Evolutionary conservation across 352 stramenopile genomes (phyloP).

Genomic region (Phytophthora pistaciae): DNA sequence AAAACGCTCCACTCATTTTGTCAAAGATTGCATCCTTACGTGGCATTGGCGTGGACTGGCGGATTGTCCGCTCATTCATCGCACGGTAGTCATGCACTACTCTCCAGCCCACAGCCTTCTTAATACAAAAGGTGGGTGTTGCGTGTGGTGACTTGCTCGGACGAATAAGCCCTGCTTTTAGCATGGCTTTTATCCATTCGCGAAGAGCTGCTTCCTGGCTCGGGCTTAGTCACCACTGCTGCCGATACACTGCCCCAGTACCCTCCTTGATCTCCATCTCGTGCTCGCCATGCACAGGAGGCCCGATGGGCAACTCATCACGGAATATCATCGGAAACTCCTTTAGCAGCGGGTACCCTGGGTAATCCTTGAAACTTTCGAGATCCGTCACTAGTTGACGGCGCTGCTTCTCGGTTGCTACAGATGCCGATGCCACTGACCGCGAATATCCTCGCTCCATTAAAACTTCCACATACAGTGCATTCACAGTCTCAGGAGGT

Average conservation of each 20-base stretch:
- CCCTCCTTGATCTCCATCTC: no score
- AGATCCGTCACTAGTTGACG: not conserved
- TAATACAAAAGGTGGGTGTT: constrained; percentile 14
- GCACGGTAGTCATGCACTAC: constrained; percentile 13
- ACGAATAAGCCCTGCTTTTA: no score
- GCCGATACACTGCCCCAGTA: no score
- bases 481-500: not conserved
- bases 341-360: no score
- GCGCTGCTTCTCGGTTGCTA: not conserved
- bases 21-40: constrained; percentile 12
- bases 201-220: no score
- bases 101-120: constrained; percentile 3
- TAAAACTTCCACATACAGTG: not conserved
- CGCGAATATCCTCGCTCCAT: not conserved
- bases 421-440: not conserved
- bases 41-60: constrained; percentile 18
- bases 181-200: no score
- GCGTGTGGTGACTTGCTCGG: constrained; percentile 5
- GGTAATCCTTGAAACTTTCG: no score
- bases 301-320: no score
- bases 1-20: constrained; percentile 1
- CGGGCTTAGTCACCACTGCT: no score
- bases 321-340: not conserved
- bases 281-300: no score
- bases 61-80: constrained; percentile 12